These are phyloP conservation scores for Penicillium sp. DNA, from an alignment of 2,329 filamentous ascomycete genomes.

Conservation along the genomic window DNA sequence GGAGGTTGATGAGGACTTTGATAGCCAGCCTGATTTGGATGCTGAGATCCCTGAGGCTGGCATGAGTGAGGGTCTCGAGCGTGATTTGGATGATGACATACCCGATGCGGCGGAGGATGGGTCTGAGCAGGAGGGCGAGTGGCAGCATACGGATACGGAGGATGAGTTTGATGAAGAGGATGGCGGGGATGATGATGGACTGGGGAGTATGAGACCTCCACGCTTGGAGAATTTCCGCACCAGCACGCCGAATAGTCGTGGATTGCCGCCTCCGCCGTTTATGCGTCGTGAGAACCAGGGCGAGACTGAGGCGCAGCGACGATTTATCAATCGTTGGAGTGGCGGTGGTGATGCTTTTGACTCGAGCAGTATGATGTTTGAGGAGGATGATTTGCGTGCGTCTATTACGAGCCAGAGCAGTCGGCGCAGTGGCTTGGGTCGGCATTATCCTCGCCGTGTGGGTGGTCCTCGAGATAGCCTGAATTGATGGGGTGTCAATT, in stretches of 20 bases:
- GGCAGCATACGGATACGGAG: conserved; percentile 78
- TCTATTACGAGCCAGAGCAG: conserved; percentile 37
- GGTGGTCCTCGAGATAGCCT: conserved; percentile 55
- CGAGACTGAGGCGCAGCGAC: conserved; percentile 42
- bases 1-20: conserved; percentile 42
- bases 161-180: conserved; percentile 56
- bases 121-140: conserved; percentile 57
- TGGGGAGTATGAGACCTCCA: conserved; percentile 22
- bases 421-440: conserved; percentile 37
- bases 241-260: conserved; percentile 37
- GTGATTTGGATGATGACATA: conserved; percentile 71
- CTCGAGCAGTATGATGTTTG: conserved; percentile 38
- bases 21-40: conserved; percentile 52
- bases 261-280: conserved; percentile 31
- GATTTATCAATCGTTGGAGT: conserved; percentile 34
- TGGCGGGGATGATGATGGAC: conserved; percentile 37
- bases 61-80: conserved; percentile 53
- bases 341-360: conserved; percentile 40
- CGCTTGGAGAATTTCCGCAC: conserved; percentile 35
- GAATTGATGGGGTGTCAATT: conserved; percentile 38
- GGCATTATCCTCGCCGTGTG: conserved; percentile 44
- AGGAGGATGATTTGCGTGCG: conserved; percentile 38
- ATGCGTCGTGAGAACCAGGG: conserved; percentile 25
- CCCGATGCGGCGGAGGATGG: conserved; percentile 57
- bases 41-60: conserved; percentile 63